Evolutionary conservation across 257 asterid species (phyloP), one percentile per base, ranked within the genome.

Genomic region (Orobanche coerulescens): DNA sequence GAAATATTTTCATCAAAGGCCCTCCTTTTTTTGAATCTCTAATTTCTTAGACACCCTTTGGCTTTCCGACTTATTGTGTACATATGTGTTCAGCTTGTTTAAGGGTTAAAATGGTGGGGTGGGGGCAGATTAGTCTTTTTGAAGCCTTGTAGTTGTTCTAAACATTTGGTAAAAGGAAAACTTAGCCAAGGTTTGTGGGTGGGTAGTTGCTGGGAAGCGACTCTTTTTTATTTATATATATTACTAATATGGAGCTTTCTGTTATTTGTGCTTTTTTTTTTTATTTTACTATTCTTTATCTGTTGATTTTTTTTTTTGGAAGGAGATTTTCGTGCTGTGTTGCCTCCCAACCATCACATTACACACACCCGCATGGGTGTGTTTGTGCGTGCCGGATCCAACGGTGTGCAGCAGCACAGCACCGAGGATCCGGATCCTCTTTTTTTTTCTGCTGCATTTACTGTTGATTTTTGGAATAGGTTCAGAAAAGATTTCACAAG

Each of bases 1-100:
- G 78, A 78, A 48, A 52, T 14, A 19, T 13, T 24, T 25, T n/a
- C 6, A 1, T 23, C 4, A 6, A 48, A 61, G 48, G 44, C 26
- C n/a, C n/a, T n/a, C n/a, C n/a, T n/a, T n/a, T n/a, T n/a, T 39
- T 20, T 31, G 31, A 56, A 43, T 62, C 42, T 46, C 52, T 13
- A 19, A 44, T 64, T 46, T 22, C 33, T n/a, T 42, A 44, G 63
- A 61, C n/a, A n/a, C 57, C 20, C 34, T 23, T 52, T 26, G 34
- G 37, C 37, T 25, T 52, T 2, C 18, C 18, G 52, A 47, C 43
- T 26, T 69, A 44, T 55, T 59, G 53, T 73, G 81, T 77, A 60
- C 61, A 70, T 69, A 71, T 18, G 63, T 46, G 65, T 56, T 26
- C 37, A 5, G 37, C 19, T 24, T 24, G 58, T 24, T 24, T 52